Conservation (phyloP, 345 rosid species). For the Brassica carinata region DNA sequence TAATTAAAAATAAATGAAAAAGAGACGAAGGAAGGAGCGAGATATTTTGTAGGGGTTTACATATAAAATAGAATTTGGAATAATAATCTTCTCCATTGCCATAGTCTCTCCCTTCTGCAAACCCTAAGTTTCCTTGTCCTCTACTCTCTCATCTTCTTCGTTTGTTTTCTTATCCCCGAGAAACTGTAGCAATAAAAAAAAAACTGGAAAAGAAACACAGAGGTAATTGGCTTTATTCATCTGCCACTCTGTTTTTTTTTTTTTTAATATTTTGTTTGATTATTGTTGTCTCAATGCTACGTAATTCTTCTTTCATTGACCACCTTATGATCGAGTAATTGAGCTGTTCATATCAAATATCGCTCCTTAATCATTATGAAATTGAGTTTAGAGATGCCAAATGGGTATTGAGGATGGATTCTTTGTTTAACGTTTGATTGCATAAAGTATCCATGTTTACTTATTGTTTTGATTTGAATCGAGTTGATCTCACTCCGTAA, state of each 20-base stretch:
- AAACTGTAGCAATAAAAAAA: slow-evolving; percentile 13
- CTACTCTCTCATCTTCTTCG: slow-evolving; percentile 13
- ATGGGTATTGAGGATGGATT: slow-evolving; percentile 12
- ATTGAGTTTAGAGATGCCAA: not conserved
- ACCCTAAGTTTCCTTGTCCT: slow-evolving; percentile 34
- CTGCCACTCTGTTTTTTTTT: slow-evolving; percentile 17
- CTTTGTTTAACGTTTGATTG: not conserved
- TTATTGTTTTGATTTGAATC: not conserved
- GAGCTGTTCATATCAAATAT: not conserved
- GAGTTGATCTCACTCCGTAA: slow-evolving; percentile 11
- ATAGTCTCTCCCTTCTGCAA: slow-evolving; percentile 32
- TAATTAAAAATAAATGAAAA: not conserved
- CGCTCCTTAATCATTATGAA: not conserved
- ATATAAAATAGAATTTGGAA: slow-evolving; percentile 36
- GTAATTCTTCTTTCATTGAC: not conserved
- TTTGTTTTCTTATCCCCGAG: not conserved
- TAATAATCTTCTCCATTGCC: slow-evolving; percentile 28
- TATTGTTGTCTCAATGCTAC: slow-evolving; percentile 9
- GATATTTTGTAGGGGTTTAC: slow-evolving; percentile 36
- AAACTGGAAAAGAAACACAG: not conserved
- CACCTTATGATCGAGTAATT: slow-evolving; percentile 13
- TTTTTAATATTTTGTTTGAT: not conserved
- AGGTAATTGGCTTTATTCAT: slow-evolving; percentile 25
- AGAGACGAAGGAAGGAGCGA: not conserved
- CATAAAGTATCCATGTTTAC: slow-evolving; percentile 8